Percentiles rank a stretch among this genome's conserved stretches.
Conservation (phyloP, 108 stramenopile species). For the Aurantiochytrium sp. region DNA sequence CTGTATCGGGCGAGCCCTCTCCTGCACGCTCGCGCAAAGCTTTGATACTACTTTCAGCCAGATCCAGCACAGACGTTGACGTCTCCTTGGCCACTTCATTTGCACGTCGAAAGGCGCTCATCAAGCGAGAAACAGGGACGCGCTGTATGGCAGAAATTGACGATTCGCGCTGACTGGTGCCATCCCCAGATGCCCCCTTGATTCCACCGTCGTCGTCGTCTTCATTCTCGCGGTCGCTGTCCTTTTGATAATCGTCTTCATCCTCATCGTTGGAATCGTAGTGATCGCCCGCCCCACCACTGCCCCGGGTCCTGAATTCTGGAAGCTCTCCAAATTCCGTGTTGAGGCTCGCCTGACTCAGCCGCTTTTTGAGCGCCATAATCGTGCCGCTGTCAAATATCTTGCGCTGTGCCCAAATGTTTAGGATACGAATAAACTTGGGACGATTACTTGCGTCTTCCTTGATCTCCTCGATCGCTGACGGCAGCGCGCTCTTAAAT, state of each 20-base stretch:
- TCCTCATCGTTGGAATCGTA: neutral
- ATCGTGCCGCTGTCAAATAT: neutral
- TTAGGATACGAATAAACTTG: neutral
- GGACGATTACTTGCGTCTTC: neutral
- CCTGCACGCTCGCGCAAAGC: neutral
- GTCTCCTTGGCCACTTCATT: neutral
- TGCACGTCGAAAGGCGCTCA: neutral
- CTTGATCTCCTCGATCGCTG: neutral
- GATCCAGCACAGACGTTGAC: neutral
- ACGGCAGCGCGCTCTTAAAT: neutral
- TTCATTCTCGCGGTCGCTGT: neutral
- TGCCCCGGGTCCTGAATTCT: neutral
- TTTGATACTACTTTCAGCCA: neutral
- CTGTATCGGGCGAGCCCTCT: neutral
- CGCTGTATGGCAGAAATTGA: neutral
- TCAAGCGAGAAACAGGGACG: neutral
- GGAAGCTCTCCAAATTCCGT: neutral
- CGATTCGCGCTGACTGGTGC: neutral
- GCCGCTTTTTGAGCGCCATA: neutral
- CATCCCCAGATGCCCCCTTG: neutral
- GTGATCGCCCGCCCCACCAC: neutral
- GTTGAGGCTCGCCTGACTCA: neutral
- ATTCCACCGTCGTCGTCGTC: neutral
- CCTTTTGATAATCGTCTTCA: neutral
- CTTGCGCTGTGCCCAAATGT: neutral